phyloP scores from a whole-genome alignment of 2,329 filamentous ascomycete species.

The Diaporthe aspalathi region DNA sequence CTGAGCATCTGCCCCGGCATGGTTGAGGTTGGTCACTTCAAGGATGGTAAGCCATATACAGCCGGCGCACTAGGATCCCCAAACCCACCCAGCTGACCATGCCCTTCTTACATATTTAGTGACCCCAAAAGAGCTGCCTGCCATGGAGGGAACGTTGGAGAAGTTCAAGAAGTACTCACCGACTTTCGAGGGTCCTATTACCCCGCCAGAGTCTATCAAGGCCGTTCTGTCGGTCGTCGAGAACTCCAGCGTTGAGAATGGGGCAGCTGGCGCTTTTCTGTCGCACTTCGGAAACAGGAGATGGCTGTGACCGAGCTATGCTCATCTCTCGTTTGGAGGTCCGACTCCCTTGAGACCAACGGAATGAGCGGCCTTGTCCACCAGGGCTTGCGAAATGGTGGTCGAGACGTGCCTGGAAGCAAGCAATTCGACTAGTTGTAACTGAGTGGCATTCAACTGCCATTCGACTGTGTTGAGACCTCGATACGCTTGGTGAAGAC shows the following conservation, averaged over 20 bases:
- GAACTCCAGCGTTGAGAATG: conserved; percentile 56
- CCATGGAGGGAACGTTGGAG: conserved; percentile 42
- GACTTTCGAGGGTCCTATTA: conserved; percentile 50
- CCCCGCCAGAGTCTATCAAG: conserved; percentile 51
- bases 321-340: background rate
- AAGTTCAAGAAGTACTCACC: conserved; percentile 54
- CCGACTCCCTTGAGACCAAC: background rate
- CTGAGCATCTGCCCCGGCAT: conserved; percentile 63
- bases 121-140: conserved; percentile 45
- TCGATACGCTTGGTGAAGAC: no score
- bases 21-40: conserved; percentile 55
- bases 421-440: background rate
- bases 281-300: conserved; percentile 65
- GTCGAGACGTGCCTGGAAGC: background rate
- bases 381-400: background rate
- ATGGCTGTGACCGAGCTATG: conserved; percentile 58
- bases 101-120: no score
- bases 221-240: conserved; percentile 49
- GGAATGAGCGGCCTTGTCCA: background rate
- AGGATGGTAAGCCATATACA: conserved; percentile 41
- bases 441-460: no score
- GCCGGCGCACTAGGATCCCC: background rate
- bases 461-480: no score
- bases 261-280: conserved; percentile 62
- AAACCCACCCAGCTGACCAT: background rate